phyloP scores from a whole-genome alignment of 2,329 filamentous ascomycete species.

The Clarireedia hainanense region DNA sequence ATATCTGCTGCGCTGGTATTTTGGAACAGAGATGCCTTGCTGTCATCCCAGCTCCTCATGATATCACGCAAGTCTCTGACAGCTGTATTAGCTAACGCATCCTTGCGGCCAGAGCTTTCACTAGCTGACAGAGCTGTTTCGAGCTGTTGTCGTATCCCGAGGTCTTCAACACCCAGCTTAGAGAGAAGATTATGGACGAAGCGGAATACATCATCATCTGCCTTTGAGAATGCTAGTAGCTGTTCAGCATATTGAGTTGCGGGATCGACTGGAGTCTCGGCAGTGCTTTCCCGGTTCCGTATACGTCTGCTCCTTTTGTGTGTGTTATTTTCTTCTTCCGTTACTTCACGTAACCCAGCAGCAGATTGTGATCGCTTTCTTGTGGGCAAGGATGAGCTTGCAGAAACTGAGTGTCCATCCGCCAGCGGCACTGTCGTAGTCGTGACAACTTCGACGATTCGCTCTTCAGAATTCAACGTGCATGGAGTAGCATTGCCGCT shows the following conservation, averaged over 20 bases:
- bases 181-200: constrained; percentile 23
- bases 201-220: constrained; percentile 26
- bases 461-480: constrained; percentile 15
- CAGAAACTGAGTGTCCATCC: constrained; percentile 13
- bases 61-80: constrained; percentile 32
- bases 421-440: constrained; percentile 18
- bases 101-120: constrained; percentile 11
- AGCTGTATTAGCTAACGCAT: constrained; percentile 22
- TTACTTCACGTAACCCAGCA: constrained; percentile 48
- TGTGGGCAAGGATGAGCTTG: constrained; percentile 27
- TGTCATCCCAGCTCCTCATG: constrained; percentile 32
- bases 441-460: constrained; percentile 15
- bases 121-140: constrained; percentile 21
- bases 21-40: constrained; percentile 29
- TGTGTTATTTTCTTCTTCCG: constrained; percentile 48
- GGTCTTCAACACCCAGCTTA: constrained; percentile 26
- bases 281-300: constrained; percentile 48
- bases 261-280: constrained; percentile 41
- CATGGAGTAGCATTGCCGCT: constrained; percentile 11
- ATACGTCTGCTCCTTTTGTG: constrained; percentile 60
- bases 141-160: constrained; percentile 24
- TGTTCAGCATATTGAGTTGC: constrained; percentile 46
- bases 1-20: constrained; percentile 28
- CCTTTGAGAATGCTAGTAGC: constrained; percentile 33
- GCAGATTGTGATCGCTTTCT: constrained; percentile 56